These are phyloP conservation scores for Lotus japonicus DNA, from an alignment of 306 rosid genomes.

Conservation along the genomic window DNA sequence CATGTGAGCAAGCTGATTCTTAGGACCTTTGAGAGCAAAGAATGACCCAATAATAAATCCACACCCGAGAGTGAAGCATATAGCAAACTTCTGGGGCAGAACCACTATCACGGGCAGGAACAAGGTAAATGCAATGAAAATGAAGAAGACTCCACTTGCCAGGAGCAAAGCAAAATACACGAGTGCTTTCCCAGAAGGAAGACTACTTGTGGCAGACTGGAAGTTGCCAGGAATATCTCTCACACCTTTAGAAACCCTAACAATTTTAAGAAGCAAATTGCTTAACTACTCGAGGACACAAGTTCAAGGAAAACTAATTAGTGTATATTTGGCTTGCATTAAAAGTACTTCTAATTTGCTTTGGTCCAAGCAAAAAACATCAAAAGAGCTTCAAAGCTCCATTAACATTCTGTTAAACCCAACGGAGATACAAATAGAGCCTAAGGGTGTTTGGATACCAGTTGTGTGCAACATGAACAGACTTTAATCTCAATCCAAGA, in stretches of 20 bases:
- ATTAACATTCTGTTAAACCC: no score
- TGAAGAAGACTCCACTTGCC: slow-evolving; percentile 78
- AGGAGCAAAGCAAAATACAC: slow-evolving; percentile 77
- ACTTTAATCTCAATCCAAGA: no score
- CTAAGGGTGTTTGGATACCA: no score
- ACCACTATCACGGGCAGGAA: slow-evolving; percentile 91
- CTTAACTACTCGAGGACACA: not conserved
- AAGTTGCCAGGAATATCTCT: slow-evolving; percentile 86
- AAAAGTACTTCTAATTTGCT: no score
- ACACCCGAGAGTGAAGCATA: slow-evolving; percentile 91
- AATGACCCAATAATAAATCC: slow-evolving; percentile 80
- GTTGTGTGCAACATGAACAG: no score
- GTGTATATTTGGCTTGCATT: not conserved
- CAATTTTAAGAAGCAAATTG: slow-evolving; percentile 3
- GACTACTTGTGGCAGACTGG: slow-evolving; percentile 72
- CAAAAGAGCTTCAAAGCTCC: no score
- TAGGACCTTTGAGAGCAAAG: slow-evolving; percentile 79
- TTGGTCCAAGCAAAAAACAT: no score
- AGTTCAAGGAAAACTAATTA: not conserved
- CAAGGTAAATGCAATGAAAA: slow-evolving; percentile 84
- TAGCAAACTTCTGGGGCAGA: slow-evolving; percentile 89
- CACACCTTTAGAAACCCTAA: slow-evolving; percentile 89
- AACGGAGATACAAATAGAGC: no score
- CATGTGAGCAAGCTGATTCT: slow-evolving; percentile 82
- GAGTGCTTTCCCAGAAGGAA: slow-evolving; percentile 92